Evolutionary conservation across 768 basidiomycete genomes (phyloP), one percentile per base, ranked within the genome.

Genomic region (Crassisporium funariophilum): DNA sequence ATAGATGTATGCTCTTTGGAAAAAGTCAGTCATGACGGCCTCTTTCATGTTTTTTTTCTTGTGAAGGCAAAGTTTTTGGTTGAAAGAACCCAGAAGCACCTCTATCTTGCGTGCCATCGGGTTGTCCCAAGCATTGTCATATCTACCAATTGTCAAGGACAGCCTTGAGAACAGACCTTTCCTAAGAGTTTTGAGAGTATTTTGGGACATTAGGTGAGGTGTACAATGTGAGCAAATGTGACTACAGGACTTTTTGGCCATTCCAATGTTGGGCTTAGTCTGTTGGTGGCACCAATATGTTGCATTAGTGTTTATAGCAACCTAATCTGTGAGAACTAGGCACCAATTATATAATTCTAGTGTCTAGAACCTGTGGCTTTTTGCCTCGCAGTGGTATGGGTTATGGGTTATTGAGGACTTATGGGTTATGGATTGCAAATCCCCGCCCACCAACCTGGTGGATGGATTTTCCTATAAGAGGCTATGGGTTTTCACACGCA

Each of bases 51-150:
- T 43, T 11, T 41, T 44, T 29, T 29, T 46, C 50, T 55, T 27
- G 5, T 55, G 39, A 21, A 58, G 44, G 46, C 42, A 31, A 10
- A 50, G 33, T 35, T 55, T 35, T 16, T 2, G 36, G 33, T 35
- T 53, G 44, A 55, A 55, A 16, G 51, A 47, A 33, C 17, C 54
- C 45, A 58, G 48, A 21, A 47, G 35, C 43, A 41, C 51, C 44
- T 58, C 47, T 16, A 58, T 35, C 50, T 55, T 55, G 34, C 42
- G 29, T 10, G 47, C 53, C 46, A 52, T 46, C 21, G 50, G 50
- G 41, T 53, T 44, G 44, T 58, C 37, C 13, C 43, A 40, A 13
- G 7, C n/a, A n/a, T n/a, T n/a, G n/a, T n/a, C n/a, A n/a, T n/a
- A n/a, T n/a, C n/a, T n/a, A n/a, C n/a, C n/a, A n/a, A n/a, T n/a